Evolutionary conservation across 352 stramenopile genomes (phyloP), one percentile per base, ranked within the genome.

Genomic region (Phytophthora pisi): DNA sequence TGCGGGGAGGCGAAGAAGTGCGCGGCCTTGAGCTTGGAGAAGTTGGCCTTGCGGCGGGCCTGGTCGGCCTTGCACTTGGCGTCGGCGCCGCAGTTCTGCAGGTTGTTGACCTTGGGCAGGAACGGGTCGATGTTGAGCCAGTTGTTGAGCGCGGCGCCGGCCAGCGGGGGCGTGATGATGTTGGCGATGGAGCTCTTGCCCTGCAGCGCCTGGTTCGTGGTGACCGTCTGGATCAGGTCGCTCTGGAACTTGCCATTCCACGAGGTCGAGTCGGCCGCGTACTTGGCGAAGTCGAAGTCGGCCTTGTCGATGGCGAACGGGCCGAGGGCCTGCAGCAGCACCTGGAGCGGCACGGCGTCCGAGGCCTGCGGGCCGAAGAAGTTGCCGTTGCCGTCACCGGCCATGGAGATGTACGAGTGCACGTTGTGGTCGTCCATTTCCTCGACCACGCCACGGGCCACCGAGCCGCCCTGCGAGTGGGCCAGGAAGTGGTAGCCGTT

Each of bases 371-470:
- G 79, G 9, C 77, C 79, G 52, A 78, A 82, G 49, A 88, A 86
- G 65, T 83, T 78, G 46, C 81, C 81, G 47, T 90, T 86, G 10
- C 74, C 69, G 3, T 75, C 67, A 3, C 81, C 79, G 8, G 81
- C 79, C 24, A 88, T 64, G 36, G 70, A 84, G 62, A 90, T 76
- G 64, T 77, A 79, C 34, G 70, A 79, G 56, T 82, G 65, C 3
- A 80, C 77, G 2, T 82, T 80, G 70, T 86, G 81, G 62, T 86
- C 71, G 45, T 90, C 75, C 78, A 84, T 85, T 23, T 85, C 72
- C 61, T 88, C 74, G 23, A 88, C 72, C 20, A 90, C 79, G 20
- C 66, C 77, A 24, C 81, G 77, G 24, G 77, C 61, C 13, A 90
- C 60, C 3, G 78, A 66, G 0, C 69, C 78, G 20, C 81, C 81